These are phyloP conservation scores for Thraustochytrium striatum DNA, from an alignment of 352 stramenopile genomes.

Conservation along the genomic window DNA sequence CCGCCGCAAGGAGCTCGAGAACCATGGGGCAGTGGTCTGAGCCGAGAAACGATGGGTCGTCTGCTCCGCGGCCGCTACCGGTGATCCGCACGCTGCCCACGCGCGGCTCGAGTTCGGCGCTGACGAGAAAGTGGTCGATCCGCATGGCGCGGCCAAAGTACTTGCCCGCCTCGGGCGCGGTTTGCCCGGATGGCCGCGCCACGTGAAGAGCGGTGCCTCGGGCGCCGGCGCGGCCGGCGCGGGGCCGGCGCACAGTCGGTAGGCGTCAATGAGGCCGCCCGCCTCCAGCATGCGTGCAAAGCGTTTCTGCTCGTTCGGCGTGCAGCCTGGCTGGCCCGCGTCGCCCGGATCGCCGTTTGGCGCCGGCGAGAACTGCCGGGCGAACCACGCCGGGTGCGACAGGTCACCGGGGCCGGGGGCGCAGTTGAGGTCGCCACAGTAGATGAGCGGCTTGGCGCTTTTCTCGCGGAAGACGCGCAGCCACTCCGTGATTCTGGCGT, in stretches of 20 bases:
- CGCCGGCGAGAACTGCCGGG: neutral
- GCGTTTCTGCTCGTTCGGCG: conserved; percentile 47
- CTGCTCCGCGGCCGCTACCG: conserved; percentile 40
- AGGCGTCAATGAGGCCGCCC: conserved; percentile 53
- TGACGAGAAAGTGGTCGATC: conserved; percentile 54
- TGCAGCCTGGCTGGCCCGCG: conserved; percentile 55
- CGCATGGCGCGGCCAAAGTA: conserved; percentile 57
- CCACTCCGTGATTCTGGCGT: conserved; percentile 48
- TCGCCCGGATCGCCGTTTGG: conserved; percentile 41
- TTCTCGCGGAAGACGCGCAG: conserved; percentile 13
- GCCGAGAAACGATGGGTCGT: conserved; percentile 53
- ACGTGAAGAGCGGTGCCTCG: conserved; percentile 33
- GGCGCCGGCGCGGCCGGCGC: neutral
- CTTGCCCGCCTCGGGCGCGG: conserved; percentile 41
- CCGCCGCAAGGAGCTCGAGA: conserved; percentile 49
- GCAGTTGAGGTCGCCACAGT: conserved; percentile 54
- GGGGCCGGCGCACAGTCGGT: conserved; percentile 17
- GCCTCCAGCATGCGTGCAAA: conserved; percentile 40
- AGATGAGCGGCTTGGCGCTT: conserved; percentile 47
- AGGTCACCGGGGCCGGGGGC: conserved; percentile 52
- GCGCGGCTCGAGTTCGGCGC: neutral
- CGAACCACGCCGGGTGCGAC: conserved; percentile 53
- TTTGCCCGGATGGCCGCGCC: conserved; percentile 49
- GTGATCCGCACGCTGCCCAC: conserved; percentile 43
- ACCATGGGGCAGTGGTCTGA: conserved; percentile 56